A percentile compares a stretch with the other conserved stretches of the same genome.
Evolutionary conservation across 176 grass and related monocot species (phyloP).

Genomic region (Poa annua): DNA sequence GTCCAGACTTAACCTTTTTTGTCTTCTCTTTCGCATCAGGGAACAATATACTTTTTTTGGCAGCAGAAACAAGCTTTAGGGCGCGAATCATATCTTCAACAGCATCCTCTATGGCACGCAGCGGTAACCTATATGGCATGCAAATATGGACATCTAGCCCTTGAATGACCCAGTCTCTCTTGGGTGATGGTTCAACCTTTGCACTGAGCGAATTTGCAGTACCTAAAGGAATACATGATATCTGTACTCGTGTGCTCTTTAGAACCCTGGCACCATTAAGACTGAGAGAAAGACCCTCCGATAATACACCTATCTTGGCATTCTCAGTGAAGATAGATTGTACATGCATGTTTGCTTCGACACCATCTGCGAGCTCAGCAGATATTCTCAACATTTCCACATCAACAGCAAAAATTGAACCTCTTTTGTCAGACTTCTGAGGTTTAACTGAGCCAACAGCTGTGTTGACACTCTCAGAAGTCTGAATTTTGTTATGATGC

Average conservation of each 20-base stretch:
- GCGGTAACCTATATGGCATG: constrained; percentile 90
- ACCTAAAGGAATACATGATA: constrained; percentile 77
- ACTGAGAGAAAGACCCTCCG: constrained; percentile 84
- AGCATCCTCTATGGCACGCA: constrained; percentile 97
- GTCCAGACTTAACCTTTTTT: constrained; percentile 61
- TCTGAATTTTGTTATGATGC: constrained; percentile 60
- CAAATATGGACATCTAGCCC: constrained; percentile 91
- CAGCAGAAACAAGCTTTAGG: constrained; percentile 82
- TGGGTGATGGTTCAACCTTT: constrained; percentile 58
- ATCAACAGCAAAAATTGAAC: constrained; percentile 91
- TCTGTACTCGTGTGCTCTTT: constrained; percentile 88
- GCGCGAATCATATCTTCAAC: constrained; percentile 92
- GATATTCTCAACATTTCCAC: constrained; percentile 84
- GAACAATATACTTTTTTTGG: constrained; percentile 69
- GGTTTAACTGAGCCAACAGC: constrained; percentile 48
- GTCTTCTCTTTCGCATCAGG: constrained; percentile 68
- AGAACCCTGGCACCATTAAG: constrained; percentile 92
- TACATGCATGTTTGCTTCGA: constrained; percentile 78
- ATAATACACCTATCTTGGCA: constrained; percentile 89
- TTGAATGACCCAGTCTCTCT: constrained; percentile 92
- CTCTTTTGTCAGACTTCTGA: constrained; percentile 58
- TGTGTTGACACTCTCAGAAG: constrained; percentile 48
- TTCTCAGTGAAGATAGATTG: constrained; percentile 99
- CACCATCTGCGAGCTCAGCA: constrained; percentile 90
- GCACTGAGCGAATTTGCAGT: constrained; percentile 59